Evolutionary conservation across 2,329 filamentous ascomycete genomes (phyloP), one percentile per base, ranked within the genome.

Genomic region (Exophiala lecanii-corni): DNA sequence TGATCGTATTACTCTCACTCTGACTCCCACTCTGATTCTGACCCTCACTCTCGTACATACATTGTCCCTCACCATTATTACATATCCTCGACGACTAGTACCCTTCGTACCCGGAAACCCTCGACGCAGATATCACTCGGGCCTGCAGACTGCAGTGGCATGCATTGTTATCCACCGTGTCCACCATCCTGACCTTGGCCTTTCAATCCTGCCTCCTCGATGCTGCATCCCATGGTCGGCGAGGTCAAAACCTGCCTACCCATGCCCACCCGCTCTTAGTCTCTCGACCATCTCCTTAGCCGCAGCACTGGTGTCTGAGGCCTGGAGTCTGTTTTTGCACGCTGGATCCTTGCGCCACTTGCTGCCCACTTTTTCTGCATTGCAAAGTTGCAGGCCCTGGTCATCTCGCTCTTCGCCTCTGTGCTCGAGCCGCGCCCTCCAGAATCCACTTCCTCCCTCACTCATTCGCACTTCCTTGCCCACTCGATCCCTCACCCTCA

Each of bases 401-500:
- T 30, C 34, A n/a, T 12, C 36, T 40, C 37, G 9, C 28, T 41
- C 17, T 38, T 51, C 49, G 45, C 42, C 45, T 46, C 42, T 42
- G 36, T 32, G 39, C 39, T 51, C 49, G 49, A 51, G 41, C 48
- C 44, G 44, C 48, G 38, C 43, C 44, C 45, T 42, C 47, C 42
- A 43, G 35, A 34, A 49, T 19, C 43, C 47, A 43, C 44, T 34
- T 26, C 28, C n/a, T 26, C 36, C 31, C 30, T 33, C 38, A 43
- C 44, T 34, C 33, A 36, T n/a, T 26, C 36, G 37, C 30, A 34
- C 38, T 49, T 37, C 15, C 10, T 34, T 20, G 44, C 39, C 37
- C 37, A 40, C 23, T 33, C n/a, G 20, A 13, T 36, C 9, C 26
- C 23, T n/a, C n/a, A n/a, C n/a, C n/a, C n/a, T n/a, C n/a, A n/a